These are phyloP conservation scores for Neonectria sp. DNA, from an alignment of 2,329 filamentous ascomycete species.

Conservation along the genomic window DNA sequence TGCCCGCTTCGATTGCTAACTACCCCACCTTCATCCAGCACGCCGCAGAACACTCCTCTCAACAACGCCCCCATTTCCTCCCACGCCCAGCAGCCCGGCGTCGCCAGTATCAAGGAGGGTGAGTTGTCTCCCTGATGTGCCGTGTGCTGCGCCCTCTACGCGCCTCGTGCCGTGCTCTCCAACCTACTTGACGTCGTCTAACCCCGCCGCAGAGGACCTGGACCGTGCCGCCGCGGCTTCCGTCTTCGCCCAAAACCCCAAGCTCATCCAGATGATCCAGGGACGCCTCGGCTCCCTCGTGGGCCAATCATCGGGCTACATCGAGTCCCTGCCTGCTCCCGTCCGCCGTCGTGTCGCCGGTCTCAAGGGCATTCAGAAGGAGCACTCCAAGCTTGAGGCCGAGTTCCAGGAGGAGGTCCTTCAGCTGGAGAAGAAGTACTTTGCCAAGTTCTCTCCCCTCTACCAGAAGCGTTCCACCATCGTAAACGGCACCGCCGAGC, in stretches of 20 bases:
- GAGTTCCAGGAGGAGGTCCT: slow-evolving; percentile 99
- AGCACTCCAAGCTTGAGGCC: slow-evolving; percentile 97
- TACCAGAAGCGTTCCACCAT: slow-evolving; percentile 96
- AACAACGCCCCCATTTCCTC: slow-evolving; percentile 98
- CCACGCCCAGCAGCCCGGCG: slow-evolving; percentile 94
- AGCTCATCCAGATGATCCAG: slow-evolving; percentile 97
- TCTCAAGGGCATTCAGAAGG: slow-evolving; percentile 98
- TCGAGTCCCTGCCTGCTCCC: slow-evolving; percentile 91
- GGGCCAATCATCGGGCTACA: slow-evolving; percentile 95
- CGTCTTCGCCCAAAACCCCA: slow-evolving; percentile 95
- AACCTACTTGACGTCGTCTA: slow-evolving; percentile 35
- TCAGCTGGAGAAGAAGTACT: slow-evolving; percentile 99
- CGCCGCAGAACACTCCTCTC: slow-evolving; percentile 97
- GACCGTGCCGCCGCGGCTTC: slow-evolving; percentile 90
- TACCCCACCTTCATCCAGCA: slow-evolving; percentile 76
- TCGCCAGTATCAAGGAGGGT: slow-evolving; percentile 99
- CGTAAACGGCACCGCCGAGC: slow-evolving; percentile 89
- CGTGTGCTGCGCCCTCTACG: not conserved
- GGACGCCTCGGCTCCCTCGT: slow-evolving; percentile 94
- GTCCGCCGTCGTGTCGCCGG: slow-evolving; percentile 95
- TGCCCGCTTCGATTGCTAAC: slow-evolving; percentile 52
- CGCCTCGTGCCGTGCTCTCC: slow-evolving; percentile 10
- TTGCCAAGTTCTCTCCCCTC: slow-evolving; percentile 97
- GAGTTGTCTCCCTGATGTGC: slow-evolving; percentile 54
- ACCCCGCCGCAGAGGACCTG: slow-evolving; percentile 79